Base-by-base conservation (phyloP, 1,284 basidiomycete species). In the Cryptococcus amylolentus region DNA sequence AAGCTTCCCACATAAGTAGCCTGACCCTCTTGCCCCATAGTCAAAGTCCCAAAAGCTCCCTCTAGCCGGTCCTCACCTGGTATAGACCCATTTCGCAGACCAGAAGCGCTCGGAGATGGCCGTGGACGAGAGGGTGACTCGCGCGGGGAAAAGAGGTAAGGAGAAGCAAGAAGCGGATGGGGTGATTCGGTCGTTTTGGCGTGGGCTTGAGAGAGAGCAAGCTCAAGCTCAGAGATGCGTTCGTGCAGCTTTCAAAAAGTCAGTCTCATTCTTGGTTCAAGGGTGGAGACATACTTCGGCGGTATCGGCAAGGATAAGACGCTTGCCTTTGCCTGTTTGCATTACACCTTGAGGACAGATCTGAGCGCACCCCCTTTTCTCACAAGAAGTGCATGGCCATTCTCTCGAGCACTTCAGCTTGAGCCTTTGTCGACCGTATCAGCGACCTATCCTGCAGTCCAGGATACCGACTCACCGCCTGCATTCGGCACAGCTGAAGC, bases 271-370 rank as follows among this genome's bases (percentile, higher is more conserved):
- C 35, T 42, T 18, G 47, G 5, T 10, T 23, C 23, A 23, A 42
- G 12, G 28, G 6, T 38, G 31, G 39, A 16, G 12, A 49, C 65
- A 46, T 40, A 69, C 66, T 44, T 74, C 72, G 46, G 76, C 71
- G 2, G 70, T 72, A 52, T 73, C 69, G 9, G 72, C 72, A 9
- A 76, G 65, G 47, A 77, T 73, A 10, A 75, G 56, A n/a, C 71
- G 57, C 57, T 72, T 76, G 43, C 74, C 72, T 46, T 71, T 72
- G 4, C 70, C 69, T 0, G 69, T 72, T 49, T 64, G 60, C 68
- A 75, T 71, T 47, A 70, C 65, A 5, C 73, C 72, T 44, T 67
- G 69, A 9, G 75, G 75, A 58, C 75, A 76, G 40, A 76, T 73
- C 56, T 73, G 69, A 8, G 68, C 71, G 40, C 72, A 73, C 14